A percentile compares a stretch with the other conserved stretches of the same genome.
Evolutionary conservation across 129 eudicot genomes (phyloP).

Genomic region (Erigeron canadensis): DNA sequence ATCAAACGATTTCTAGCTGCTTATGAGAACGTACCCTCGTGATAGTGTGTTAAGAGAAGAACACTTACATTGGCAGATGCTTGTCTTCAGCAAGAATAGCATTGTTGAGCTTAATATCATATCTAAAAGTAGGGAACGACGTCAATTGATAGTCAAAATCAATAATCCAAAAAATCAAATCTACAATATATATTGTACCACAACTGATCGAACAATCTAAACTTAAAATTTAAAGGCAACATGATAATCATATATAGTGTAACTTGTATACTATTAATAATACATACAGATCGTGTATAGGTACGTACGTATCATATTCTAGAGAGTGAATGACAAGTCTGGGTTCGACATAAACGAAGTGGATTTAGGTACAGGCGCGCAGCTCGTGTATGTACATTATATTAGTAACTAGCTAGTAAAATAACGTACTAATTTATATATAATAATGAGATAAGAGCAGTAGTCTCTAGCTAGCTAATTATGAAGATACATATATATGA

Average conservation of each 20-base stretch:
- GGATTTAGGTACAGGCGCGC: slow-evolving; percentile 10
- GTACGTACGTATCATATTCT: background rate
- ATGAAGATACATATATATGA: no score
- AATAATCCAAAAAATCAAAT: background rate
- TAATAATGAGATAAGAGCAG: no score
- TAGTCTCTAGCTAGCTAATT: background rate
- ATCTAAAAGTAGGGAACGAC: slow-evolving; percentile 37
- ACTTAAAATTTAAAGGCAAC: background rate
- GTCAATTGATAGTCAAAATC: background rate
- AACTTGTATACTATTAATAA: background rate
- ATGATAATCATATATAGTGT: background rate
- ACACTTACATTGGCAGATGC: slow-evolving; percentile 84
- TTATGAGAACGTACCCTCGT: no score
- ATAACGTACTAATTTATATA: no score
- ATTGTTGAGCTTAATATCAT: slow-evolving; percentile 67
- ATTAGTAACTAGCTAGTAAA: background rate
- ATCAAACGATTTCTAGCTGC: no score
- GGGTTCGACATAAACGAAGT: background rate
- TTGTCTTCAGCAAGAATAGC: slow-evolving; percentile 98
- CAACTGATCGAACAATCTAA: background rate
- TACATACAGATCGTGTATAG: background rate
- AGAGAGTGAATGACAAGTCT: slow-evolving; percentile 3
- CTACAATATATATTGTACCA: background rate
- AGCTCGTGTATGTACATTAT: background rate
- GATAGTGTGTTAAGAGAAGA: background rate